Conservation (phyloP, 2,329 filamentous ascomycete species). For the Atkinsonella texensis region DNA sequence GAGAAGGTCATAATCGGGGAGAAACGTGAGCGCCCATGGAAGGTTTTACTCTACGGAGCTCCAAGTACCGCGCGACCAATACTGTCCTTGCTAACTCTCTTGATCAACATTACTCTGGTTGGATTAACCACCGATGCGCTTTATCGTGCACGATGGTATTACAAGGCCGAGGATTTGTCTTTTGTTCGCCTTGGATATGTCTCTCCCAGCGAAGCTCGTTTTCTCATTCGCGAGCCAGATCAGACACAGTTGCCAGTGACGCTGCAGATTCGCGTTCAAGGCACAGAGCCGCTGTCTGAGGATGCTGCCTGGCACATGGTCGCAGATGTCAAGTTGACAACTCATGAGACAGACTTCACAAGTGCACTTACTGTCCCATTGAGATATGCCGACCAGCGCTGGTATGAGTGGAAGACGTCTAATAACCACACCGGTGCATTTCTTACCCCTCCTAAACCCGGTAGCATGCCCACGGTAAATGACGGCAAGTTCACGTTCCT, state of each 20-base stretch:
- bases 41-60: conserved; percentile 61
- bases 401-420: conserved; percentile 75
- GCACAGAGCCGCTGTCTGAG: conserved; percentile 38
- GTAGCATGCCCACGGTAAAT: conserved; percentile 45
- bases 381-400: conserved; percentile 52
- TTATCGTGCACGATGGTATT: conserved; percentile 56
- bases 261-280: conserved; percentile 50
- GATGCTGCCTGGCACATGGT: conserved; percentile 53
- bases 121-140: conserved; percentile 65
- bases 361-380: conserved; percentile 54
- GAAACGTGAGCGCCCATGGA: conserved; percentile 42
- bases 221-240: conserved; percentile 79
- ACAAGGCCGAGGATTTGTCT: conserved; percentile 63
- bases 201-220: conserved; percentile 63
- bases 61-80: conserved; percentile 60
- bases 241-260: conserved; percentile 61
- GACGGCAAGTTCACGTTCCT: conserved; percentile 77
- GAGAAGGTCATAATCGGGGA: conserved; percentile 51
- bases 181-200: conserved; percentile 85
- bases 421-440: conserved; percentile 82
- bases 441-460: conserved; percentile 59
- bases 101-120: conserved; percentile 60
- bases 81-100: conserved; percentile 54
- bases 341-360: conserved; percentile 74
- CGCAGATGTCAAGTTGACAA: conserved; percentile 52